phyloP scores from a whole-genome alignment of 306 rosid genomes.

The Cyclanthera cordifolia region DNA sequence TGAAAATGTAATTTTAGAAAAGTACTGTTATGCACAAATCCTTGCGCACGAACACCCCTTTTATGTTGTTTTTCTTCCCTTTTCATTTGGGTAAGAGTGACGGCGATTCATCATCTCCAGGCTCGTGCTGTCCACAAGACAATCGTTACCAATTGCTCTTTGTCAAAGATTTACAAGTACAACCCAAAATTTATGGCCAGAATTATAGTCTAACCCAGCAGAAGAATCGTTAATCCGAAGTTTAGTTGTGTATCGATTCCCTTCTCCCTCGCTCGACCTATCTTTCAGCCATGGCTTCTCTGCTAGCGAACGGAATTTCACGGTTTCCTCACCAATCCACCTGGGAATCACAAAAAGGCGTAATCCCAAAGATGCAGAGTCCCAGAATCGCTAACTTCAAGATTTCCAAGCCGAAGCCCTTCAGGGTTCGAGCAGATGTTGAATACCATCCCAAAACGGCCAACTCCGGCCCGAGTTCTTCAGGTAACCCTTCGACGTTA shows the following conservation, averaged over 20 bases:
- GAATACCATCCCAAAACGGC: slow-evolving; percentile 26
- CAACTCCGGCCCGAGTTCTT: slow-evolving; percentile 12
- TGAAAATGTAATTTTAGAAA: too few relatives aligned
- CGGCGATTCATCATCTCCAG: background rate
- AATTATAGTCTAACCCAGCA: background rate
- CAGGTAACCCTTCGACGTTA: slow-evolving; percentile 26
- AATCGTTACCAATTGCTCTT: background rate
- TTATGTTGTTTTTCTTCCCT: background rate
- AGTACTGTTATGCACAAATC: too few relatives aligned
- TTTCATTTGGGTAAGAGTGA: background rate
- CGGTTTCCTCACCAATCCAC: slow-evolving; percentile 42
- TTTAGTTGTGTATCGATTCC: background rate
- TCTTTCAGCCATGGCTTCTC: slow-evolving; percentile 53
- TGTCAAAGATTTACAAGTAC: background rate
- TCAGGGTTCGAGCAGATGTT: slow-evolving; percentile 51
- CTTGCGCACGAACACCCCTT: too few relatives aligned
- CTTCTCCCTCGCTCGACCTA: background rate
- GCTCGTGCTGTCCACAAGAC: slow-evolving; percentile 13
- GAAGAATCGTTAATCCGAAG: background rate
- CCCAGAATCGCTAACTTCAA: slow-evolving; percentile 19
- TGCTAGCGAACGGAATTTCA: slow-evolving; percentile 49
- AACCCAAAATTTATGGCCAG: background rate
- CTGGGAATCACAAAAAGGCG: slow-evolving; percentile 24
- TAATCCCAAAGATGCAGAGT: slow-evolving; percentile 20
- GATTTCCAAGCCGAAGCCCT: slow-evolving; percentile 14